Percentiles rank a stretch among this genome's conserved stretches.
These are phyloP conservation scores for Diospyros lotus DNA, from an alignment of 148 eudicot genomes.

Conservation along the genomic window DNA sequence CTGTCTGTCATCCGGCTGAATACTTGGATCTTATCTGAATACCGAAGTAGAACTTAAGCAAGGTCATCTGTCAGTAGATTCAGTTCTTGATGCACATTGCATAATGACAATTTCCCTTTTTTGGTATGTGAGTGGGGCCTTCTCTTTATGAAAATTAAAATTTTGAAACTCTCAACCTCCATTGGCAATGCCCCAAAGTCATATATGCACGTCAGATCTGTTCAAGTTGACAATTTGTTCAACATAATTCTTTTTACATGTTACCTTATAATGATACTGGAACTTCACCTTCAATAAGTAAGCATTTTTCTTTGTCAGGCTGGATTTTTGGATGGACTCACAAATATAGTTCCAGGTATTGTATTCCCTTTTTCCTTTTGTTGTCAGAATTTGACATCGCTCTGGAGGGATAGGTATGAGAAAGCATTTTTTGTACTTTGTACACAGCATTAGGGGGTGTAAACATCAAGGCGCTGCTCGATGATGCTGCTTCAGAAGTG, in stretches of 20 bases:
- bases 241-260: background rate
- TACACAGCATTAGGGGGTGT: conserved; percentile 74
- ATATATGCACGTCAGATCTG: background rate
- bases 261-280: background rate
- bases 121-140: too few species aligned
- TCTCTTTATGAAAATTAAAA: background rate
- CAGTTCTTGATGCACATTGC: too few species aligned
- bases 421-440: conserved; percentile 7
- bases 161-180: background rate
- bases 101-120: too few species aligned
- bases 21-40: too few species aligned
- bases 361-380: background rate
- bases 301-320: conserved; percentile 42
- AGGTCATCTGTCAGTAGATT: too few species aligned
- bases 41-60: too few species aligned
- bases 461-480: conserved; percentile 70
- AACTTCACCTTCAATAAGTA: background rate
- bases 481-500: conserved; percentile 58
- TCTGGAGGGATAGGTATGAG: background rate
- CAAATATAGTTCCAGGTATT: conserved; percentile 94
- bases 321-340: conserved; percentile 89
- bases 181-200: background rate
- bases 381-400: background rate
- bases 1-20: too few species aligned
- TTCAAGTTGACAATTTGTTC: background rate